Percentiles rank a stretch among this genome's conserved stretches.
Evolutionary conservation across 192 early-diverging fungal genomes (phyloP).

Genomic region (Obelidium mucronatum): DNA sequence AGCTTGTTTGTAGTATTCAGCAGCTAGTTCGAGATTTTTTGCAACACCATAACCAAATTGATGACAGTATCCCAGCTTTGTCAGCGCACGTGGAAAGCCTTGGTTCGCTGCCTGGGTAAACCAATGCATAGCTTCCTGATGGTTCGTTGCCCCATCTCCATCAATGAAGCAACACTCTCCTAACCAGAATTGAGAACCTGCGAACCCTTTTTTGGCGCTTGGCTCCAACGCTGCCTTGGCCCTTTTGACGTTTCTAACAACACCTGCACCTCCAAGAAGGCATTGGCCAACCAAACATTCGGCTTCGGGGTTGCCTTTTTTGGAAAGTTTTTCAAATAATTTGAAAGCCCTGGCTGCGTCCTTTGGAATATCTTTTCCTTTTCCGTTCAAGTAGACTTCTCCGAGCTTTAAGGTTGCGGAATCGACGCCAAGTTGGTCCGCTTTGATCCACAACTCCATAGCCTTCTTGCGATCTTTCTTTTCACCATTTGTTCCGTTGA

Average conservation of each 20-base stretch:
- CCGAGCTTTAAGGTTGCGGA: neutral
- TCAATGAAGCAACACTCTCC: neutral
- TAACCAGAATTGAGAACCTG: neutral
- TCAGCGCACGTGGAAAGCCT: neutral
- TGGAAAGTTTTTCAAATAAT: neutral
- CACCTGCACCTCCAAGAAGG: neutral
- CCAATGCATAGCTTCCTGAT: neutral
- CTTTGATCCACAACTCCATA: neutral
- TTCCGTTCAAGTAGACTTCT: neutral
- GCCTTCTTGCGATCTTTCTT: neutral
- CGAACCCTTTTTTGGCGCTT: neutral
- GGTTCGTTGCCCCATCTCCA: neutral
- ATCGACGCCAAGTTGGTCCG: neutral
- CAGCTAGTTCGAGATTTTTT: neutral
- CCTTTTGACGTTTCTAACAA: neutral
- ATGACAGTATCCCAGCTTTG: neutral
- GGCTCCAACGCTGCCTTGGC: neutral
- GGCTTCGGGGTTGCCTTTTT: neutral
- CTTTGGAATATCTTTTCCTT: neutral
- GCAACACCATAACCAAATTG: neutral
- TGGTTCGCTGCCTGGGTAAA: conserved; percentile 11
- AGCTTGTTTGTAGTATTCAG: neutral
- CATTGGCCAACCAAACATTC: neutral
- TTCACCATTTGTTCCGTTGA: conserved; percentile 1
- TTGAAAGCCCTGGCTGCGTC: neutral